These are phyloP conservation scores for Colletotrichum sp. DNA, from an alignment of 2,329 filamentous ascomycete genomes.

Conservation along the genomic window DNA sequence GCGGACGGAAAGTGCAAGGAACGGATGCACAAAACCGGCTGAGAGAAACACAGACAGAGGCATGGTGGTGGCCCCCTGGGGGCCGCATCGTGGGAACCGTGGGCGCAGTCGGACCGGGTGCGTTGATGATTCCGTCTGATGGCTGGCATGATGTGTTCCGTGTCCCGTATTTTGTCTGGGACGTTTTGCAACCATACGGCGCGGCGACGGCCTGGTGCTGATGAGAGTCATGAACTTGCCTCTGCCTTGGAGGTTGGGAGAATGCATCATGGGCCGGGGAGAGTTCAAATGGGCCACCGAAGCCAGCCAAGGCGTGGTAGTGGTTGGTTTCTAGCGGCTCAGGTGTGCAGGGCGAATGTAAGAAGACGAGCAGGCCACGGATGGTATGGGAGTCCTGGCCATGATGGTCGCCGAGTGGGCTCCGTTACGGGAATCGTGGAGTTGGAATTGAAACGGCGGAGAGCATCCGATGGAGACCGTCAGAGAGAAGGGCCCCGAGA, in stretches of 20 bases:
- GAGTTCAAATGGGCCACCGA: not conserved
- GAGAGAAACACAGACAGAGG: not conserved
- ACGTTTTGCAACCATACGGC: not conserved
- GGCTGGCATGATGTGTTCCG: not conserved
- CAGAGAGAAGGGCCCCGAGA: not conserved
- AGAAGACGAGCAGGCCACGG: not conserved
- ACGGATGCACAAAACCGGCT: not conserved
- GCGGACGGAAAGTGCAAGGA: not conserved
- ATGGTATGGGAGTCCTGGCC: constrained; percentile 6
- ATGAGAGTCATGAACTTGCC: constrained; percentile 1
- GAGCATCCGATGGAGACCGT: not conserved
- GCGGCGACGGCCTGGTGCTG: not conserved
- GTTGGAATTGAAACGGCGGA: constrained; percentile 12
- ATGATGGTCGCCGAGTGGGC: not conserved
- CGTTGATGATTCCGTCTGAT: not conserved
- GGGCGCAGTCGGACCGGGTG: not conserved
- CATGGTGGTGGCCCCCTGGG: not conserved
- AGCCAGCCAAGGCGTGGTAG: not conserved
- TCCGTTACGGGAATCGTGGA: not conserved
- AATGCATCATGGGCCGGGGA: constrained; percentile 7
- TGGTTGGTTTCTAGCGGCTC: not conserved
- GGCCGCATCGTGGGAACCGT: not conserved
- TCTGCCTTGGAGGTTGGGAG: constrained; percentile 13
- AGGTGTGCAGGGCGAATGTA: not conserved
- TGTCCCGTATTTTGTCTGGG: not conserved